phyloP scores from a whole-genome alignment of 176 grass and related monocot species.

The Ensete glaucum region DNA sequence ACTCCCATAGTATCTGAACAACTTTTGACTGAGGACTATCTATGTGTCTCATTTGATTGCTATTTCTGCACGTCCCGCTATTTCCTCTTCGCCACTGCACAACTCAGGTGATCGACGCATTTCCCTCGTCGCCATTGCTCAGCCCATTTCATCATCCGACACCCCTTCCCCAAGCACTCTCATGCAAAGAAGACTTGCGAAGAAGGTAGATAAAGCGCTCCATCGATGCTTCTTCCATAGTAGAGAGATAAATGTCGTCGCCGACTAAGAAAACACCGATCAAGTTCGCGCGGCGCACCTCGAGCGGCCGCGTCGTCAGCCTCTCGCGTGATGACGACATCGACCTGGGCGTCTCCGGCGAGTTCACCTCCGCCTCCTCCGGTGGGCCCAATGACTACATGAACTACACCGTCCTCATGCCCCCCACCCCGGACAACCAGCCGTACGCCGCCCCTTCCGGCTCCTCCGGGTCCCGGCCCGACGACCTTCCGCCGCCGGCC shows the following conservation, averaged over 20 bases:
- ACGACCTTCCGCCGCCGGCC: conserved; percentile 19
- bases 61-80: no score
- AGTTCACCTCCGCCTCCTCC: conserved; percentile 31
- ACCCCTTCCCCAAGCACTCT: no score
- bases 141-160: no score
- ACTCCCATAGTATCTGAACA: no score
- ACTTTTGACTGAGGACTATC: no score
- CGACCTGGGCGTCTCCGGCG: conserved; percentile 14
- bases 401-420: conserved; percentile 85
- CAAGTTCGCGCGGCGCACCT: conserved; percentile 37
- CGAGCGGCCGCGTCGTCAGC: conserved; percentile 30
- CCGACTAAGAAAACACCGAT: conserved; percentile 13
- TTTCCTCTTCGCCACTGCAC: no score
- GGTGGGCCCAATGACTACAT: conserved; percentile 34
- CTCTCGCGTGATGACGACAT: conserved; percentile 38
- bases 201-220: no score
- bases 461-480: conserved; percentile 24
- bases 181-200: no score
- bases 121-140: no score
- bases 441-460: conserved; percentile 17
- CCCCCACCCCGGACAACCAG: conserved; percentile 84
- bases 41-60: no score
- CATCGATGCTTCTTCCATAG: not conserved
- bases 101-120: no score
- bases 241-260: conserved; percentile 7